Evolutionary conservation across 129 eudicot genomes (phyloP).

Genomic region (Tanacetum coccineum): DNA sequence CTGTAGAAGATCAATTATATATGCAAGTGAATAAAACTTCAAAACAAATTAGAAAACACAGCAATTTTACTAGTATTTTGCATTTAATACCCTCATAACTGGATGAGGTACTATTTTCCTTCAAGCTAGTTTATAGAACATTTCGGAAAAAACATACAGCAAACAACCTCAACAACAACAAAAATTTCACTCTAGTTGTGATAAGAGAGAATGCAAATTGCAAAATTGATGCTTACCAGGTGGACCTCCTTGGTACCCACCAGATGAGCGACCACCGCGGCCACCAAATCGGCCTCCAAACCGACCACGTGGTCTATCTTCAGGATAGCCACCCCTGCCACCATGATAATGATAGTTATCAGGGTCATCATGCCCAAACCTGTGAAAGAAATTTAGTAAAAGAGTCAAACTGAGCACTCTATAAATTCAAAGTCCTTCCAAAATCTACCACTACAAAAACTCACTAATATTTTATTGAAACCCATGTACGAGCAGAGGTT

Average conservation of each 20-base stretch:
- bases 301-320: conserved; percentile 90
- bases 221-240: conserved; percentile 40
- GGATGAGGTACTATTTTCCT: too few relatives aligned
- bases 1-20: conserved; percentile 37
- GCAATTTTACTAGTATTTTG: neutral
- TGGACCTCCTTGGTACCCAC: conserved; percentile 73
- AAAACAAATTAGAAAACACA: neutral
- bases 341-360: conserved; percentile 85
- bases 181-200: neutral
- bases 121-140: too few relatives aligned
- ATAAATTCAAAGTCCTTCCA: too few relatives aligned
- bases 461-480: too few relatives aligned
- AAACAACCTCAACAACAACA: conserved; percentile 2
- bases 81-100: neutral
- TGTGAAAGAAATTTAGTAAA: conserved; percentile 23
- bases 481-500: too few relatives aligned
- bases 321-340: conserved; percentile 72
- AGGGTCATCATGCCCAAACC: conserved; percentile 79
- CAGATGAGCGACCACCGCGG: conserved; percentile 49
- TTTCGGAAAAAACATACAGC: neutral
- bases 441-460: too few relatives aligned
- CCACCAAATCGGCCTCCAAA: conserved; percentile 16
- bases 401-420: too few relatives aligned
- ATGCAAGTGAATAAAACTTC: neutral
- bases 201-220: conserved; percentile 18